phyloP scores from a whole-genome alignment of 345 rosid species.

The Heritiera fomes region DNA sequence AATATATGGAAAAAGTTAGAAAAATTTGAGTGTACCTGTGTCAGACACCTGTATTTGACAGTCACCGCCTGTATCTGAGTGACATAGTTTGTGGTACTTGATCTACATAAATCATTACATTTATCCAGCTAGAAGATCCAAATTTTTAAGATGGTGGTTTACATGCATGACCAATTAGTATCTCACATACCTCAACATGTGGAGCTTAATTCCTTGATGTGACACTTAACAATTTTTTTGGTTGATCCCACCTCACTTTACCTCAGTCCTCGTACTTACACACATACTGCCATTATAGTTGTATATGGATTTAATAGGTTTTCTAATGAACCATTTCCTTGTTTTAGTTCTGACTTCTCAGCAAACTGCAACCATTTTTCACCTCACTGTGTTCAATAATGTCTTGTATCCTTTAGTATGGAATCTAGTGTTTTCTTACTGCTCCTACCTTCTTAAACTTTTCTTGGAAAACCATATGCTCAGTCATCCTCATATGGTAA shows the following conservation, averaged over 20 bases:
- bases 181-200: background rate
- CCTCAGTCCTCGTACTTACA: background rate
- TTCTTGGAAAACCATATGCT: background rate
- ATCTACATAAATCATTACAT: background rate
- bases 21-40: background rate
- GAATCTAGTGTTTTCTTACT: background rate
- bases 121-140: background rate
- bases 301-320: background rate
- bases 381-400: background rate
- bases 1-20: background rate
- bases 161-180: background rate
- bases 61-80: background rate
- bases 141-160: constrained; percentile 2
- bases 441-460: background rate
- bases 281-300: background rate
- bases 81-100: background rate
- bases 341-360: background rate
- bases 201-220: background rate
- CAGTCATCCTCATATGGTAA: background rate
- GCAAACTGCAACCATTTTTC: background rate
- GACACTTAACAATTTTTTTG: background rate
- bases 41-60: background rate
- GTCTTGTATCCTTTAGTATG: background rate
- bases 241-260: background rate
- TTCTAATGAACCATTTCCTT: background rate